Evolutionary conservation across 1,284 basidiomycete species (phyloP), one percentile per base, ranked within the genome.

Genomic region (Ceratobasidium sp.): DNA sequence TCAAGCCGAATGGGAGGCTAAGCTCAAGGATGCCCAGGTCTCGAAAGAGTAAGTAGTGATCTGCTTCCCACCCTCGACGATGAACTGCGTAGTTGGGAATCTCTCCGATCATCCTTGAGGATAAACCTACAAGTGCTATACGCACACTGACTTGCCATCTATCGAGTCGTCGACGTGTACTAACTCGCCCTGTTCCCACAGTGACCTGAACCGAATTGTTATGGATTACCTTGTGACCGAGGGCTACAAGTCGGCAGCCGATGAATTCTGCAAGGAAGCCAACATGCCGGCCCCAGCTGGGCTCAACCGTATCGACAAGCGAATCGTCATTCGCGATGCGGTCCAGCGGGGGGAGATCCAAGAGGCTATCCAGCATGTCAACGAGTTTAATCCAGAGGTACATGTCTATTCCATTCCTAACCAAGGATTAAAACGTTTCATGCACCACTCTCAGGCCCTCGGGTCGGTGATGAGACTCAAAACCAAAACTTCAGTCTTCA

Each of bases 141-240:
- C 29, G 54, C 49, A 49, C 34, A 25, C 29, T 71, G 70, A 71
- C 74, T 70, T 64, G 57, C 69, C 73, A 40, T 68, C 52, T 47
- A 69, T 62, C 34, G 69, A 68, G 69, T 34, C 45, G 69, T 73
- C 74, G 76, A 77, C 79, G 79, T 75, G 79, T 77, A 79, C 78
- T 75, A 71, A 80, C 82, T 85, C 81, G 83, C 72, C 57, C 52
- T 73, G 73, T 60, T 25, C 49, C 70, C 75, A 84, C 69, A 92
- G 96, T 79, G 96, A 99, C 78, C 82, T 99, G 71, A 97, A 99
- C 78, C 86, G 90, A 3, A 86, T 99, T n/a, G 88, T 99, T 54
- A 96, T 98, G 89, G 94, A 99, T 79, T 99, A 98, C 79, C 89
- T 99, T 70, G 92, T 98, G 72, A 94, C 97, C 69, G 96, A 98